phyloP scores from a whole-genome alignment of 108 stramenopile genomes.

The Nitzschia palea region DNA sequence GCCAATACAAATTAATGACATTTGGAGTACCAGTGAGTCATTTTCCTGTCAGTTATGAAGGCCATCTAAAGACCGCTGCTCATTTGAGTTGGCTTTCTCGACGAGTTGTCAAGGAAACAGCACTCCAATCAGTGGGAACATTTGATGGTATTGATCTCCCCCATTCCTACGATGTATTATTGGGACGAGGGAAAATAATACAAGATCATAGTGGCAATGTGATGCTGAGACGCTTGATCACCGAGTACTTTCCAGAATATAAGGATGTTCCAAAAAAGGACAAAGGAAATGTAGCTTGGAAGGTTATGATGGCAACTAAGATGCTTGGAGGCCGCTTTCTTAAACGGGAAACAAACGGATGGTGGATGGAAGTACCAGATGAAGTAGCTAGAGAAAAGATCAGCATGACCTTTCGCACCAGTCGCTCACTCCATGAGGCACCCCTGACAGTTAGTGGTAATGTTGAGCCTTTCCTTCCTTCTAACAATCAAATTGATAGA shows the following conservation, averaged over 20 bases:
- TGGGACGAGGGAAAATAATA: constrained; percentile 27
- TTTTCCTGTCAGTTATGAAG: constrained; percentile 13
- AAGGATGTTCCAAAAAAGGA: neutral
- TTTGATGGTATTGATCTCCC: constrained; percentile 11
- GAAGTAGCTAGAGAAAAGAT: constrained; percentile 16
- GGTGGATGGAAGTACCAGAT: constrained; percentile 20
- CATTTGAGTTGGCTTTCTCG: constrained; percentile 5
- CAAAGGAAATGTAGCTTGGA: neutral
- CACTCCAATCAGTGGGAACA: neutral
- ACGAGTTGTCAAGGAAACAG: neutral
- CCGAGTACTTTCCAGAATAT: neutral
- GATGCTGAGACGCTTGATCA: neutral
- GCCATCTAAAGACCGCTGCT: neutral
- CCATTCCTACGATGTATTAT: constrained; percentile 15
- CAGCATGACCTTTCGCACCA: constrained; percentile 7
- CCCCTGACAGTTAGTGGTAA: too few species aligned
- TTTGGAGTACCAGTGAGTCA: constrained; percentile 1
- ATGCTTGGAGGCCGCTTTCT: constrained; percentile 3
- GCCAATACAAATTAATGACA: constrained; percentile 8
- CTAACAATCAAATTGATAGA: too few species aligned
- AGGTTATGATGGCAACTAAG: neutral
- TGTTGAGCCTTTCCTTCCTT: too few species aligned
- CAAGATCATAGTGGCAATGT: constrained; percentile 19
- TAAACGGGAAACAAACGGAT: constrained; percentile 10
- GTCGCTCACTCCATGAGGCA: too few species aligned